A percentile compares a stretch with the other conserved stretches of the same genome.
Evolutionary conservation across 1,139 yeast genomes (phyloP).

Genomic region (Oligophagozyma castellii): DNA sequence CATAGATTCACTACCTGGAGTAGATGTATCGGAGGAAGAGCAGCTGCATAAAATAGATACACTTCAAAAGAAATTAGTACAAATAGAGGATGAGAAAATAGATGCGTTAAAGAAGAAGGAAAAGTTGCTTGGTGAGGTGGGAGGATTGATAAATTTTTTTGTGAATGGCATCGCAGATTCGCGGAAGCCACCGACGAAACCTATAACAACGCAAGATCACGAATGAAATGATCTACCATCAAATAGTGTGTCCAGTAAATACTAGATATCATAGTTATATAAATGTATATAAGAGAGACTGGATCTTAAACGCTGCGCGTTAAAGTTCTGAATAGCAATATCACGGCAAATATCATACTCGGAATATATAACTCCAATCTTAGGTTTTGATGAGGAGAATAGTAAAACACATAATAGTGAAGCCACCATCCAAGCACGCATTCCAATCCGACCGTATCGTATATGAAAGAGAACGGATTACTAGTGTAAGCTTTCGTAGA

Average conservation of each 20-base stretch:
- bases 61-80: slow-evolving; percentile 50
- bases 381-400: slow-evolving; percentile 39
- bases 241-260: no score
- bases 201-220: no score
- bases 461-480: slow-evolving; percentile 3
- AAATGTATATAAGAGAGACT: no score
- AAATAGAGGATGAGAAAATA: slow-evolving; percentile 47
- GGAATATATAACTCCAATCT: slow-evolving; percentile 41
- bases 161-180: slow-evolving; percentile 22
- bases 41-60: slow-evolving; percentile 53
- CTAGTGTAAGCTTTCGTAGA: neutral
- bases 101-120: slow-evolving; percentile 55
- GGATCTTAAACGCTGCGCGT: no score
- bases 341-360: slow-evolving; percentile 46
- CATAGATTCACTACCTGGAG: slow-evolving; percentile 85
- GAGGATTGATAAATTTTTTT: slow-evolving; percentile 40
- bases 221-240: no score
- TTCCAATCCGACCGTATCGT: slow-evolving; percentile 26
- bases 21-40: slow-evolving; percentile 66
- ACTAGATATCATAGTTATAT: no score
- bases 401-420: slow-evolving; percentile 40
- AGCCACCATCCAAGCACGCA: slow-evolving; percentile 43
- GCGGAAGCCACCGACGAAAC: neutral
- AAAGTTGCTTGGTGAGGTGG: slow-evolving; percentile 48
- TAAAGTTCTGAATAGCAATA: no score